Conservation (phyloP, 345 rosid genomes). For the Nephelium lappaceum region DNA sequence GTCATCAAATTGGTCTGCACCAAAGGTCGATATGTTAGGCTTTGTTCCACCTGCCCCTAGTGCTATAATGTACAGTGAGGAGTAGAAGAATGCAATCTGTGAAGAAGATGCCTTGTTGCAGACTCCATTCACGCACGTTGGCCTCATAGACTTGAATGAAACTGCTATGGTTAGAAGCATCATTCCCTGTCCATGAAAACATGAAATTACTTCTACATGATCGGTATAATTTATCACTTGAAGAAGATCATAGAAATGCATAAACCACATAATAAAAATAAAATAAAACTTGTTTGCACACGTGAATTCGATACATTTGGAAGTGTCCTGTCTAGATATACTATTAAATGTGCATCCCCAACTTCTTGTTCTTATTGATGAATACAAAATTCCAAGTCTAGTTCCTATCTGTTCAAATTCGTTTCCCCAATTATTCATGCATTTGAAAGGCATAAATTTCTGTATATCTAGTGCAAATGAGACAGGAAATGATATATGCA, state of each 20-base stretch:
- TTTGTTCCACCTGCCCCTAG: constrained; percentile 91
- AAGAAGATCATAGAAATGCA: not conserved
- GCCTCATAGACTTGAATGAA: constrained; percentile 63
- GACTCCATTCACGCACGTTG: constrained; percentile 60
- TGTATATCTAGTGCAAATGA: constrained; percentile 18
- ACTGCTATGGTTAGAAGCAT: constrained; percentile 72
- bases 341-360: constrained; percentile 3
- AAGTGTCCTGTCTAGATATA: not conserved
- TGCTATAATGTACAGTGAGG: constrained; percentile 75
- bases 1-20: constrained; percentile 95
- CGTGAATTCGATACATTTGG: not conserved
- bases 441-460: not conserved
- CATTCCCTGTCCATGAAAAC: constrained; percentile 67
- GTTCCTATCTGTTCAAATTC: constrained; percentile 7
- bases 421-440: constrained; percentile 9
- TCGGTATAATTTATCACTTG: not conserved
- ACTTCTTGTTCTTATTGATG: constrained; percentile 2
- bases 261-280: no score
- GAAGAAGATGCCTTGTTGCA: constrained; percentile 74
- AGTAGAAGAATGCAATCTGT: constrained; percentile 71
- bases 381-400: constrained; percentile 11
- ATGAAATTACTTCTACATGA: not conserved
- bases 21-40: constrained; percentile 92
- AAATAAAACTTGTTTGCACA: not conserved
- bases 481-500: constrained; percentile 11